Base-by-base conservation (phyloP, 805 yeast species). In the Priceomyces fermenticarens region DNA sequence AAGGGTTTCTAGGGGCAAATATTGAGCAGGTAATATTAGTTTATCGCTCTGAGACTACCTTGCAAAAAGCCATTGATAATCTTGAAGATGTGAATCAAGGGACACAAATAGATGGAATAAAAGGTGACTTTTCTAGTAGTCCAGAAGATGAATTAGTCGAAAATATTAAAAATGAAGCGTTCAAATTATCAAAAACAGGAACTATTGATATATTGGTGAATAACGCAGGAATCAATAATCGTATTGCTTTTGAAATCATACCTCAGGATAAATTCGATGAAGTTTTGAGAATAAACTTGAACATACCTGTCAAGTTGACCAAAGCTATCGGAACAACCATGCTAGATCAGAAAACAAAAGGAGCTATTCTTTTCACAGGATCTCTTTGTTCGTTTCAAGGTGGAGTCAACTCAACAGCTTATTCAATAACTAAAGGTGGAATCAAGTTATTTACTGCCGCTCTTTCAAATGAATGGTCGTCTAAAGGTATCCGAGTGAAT, bases 401-500 rank as follows among this genome's bases (percentile, higher is more conserved):
- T 5, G 72, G 72, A 6, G 38, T 62, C n/a, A 50, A 55, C 10
- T 53, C 60, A 11, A 57, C 73, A 4, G 70, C 73, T 8, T 72
- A 72, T 52, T 56, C 70, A 6, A 60, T 72, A 12, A 55, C 75
- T 14, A 72, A 72, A 45, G 73, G 70, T n/a, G 77, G 64, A 1
- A 51, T 71, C 23, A 48, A 55, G n/a, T 56, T 56, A 26, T 51
- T 69, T 30, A 62, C 70, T 20, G 67, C 62, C 45, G 58, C 68
- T 8, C 48, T 68, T 23, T 58, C 75, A 2, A 69, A 70, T 40
- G 79, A 75, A 43, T 73, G 77, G 77, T 59, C 75, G 3, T 35
- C 55, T 4, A 54, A 59, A 36, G 77, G 78, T 25, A 79, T 81
- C 56, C 74, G 88, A 58, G 85, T 83, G 52, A 83, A 83, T 68